phyloP scores from a whole-genome alignment of 352 stramenopile genomes.

The Phytophthora aleatoria region DNA sequence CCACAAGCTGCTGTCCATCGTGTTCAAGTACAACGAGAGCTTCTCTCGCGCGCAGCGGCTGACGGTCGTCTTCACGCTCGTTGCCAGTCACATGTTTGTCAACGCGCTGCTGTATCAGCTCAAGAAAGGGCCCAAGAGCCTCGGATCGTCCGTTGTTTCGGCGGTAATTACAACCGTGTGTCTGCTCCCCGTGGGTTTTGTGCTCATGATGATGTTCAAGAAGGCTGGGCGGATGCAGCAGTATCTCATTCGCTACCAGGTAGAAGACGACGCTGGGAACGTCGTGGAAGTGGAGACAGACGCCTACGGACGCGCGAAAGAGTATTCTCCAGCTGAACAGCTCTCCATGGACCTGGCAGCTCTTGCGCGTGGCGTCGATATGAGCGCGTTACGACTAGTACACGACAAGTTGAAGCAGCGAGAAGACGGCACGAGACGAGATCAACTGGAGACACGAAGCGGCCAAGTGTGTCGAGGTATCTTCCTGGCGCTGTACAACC shows the following conservation, averaged over 20 bases:
- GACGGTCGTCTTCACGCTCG: conserved; percentile 71
- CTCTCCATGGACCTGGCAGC: conserved; percentile 60
- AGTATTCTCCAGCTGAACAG: conserved; percentile 54
- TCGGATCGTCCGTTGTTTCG: conserved; percentile 55
- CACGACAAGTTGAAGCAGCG: conserved; percentile 40
- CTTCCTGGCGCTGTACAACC: conserved; percentile 67
- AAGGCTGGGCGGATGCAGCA: conserved; percentile 62
- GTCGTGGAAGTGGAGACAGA: conserved; percentile 68
- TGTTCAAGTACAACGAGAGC: conserved; percentile 78
- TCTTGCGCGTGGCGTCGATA: conserved; percentile 51
- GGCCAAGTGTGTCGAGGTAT: conserved; percentile 60
- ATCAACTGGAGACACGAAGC: conserved; percentile 15
- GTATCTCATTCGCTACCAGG: conserved; percentile 67
- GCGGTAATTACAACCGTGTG: conserved; percentile 65
- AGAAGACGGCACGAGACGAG: conserved; percentile 4
- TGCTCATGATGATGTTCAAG: conserved; percentile 78
- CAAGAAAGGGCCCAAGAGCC: conserved; percentile 46
- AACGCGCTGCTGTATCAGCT: conserved; percentile 71
- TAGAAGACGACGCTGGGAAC: conserved; percentile 66
- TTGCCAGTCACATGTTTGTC: conserved; percentile 78
- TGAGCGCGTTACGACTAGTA: conserved; percentile 34
- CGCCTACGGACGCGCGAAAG: conserved; percentile 55
- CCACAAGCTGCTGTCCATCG: conserved; percentile 72
- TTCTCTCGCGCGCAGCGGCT: conserved; percentile 66
- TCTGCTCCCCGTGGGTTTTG: conserved; percentile 66